Conservation (phyloP, 2,329 filamentous ascomycete genomes). For the Lizonia empirigonia region DNA sequence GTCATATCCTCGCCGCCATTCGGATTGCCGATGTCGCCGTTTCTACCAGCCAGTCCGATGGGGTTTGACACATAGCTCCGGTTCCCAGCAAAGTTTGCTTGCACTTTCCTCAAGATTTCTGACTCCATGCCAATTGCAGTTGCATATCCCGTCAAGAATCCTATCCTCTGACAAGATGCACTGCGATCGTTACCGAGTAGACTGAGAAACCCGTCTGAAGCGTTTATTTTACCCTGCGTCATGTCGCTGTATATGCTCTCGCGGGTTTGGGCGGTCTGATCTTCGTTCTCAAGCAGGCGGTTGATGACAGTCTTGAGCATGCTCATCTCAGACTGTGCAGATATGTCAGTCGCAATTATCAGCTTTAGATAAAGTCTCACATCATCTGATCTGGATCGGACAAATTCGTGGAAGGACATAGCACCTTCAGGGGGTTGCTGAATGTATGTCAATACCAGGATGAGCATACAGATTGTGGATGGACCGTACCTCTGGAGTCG, state of each 20-base stretch:
- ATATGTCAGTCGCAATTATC: neutral
- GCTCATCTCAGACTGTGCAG: slow-evolving; percentile 25
- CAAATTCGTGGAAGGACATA: neutral
- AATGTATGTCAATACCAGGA: neutral
- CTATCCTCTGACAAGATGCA: neutral
- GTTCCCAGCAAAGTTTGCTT: neutral
- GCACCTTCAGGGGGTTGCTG: slow-evolving; percentile 1
- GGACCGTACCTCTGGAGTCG: neutral
- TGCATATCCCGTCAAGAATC: neutral
- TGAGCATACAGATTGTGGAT: neutral
- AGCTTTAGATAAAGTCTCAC: neutral
- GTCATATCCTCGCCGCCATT: neutral
- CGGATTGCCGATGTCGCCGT: neutral
- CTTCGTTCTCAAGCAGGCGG: neutral
- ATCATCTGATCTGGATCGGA: neutral
- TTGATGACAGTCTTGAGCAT: slow-evolving; percentile 43
- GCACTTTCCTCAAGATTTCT: neutral
- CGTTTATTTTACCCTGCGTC: neutral
- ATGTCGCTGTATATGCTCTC: neutral
- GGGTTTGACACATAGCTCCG: neutral
- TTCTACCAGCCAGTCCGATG: neutral
- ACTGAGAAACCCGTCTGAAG: neutral
- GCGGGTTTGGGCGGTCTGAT: neutral
- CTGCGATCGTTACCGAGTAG: neutral
- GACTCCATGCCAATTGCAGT: neutral